Evolutionary conservation across 2,329 filamentous ascomycete species (phyloP), one percentile per base, ranked within the genome.

Genomic region (Cucurbitaria berberidis): DNA sequence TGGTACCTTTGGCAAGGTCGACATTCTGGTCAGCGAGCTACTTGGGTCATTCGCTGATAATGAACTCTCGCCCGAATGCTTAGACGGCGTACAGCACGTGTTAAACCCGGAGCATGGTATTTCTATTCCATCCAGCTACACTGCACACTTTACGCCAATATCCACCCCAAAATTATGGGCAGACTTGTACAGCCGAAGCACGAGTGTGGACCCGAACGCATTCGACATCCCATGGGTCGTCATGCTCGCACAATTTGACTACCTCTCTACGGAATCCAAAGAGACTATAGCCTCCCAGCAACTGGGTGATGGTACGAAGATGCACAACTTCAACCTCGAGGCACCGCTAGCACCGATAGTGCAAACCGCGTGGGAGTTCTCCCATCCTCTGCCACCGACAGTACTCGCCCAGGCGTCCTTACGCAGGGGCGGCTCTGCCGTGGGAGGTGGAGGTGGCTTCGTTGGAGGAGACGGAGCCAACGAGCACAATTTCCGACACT

Each of bases 41-140:
- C 84, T 99, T 0, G 95, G 92, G 32, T 97, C 93, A 1, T 99
- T 98, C 70, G 95, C 88, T 21, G 95, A 99, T 76, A 99, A 99
- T 69, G 95, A 99, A 76, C 85, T 99, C 9, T 96, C 91, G 0
- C 95, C 95, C 0, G 95, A 99, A 77, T 99, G 95, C 68, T 82
- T 99, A 10, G 95, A 99, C 72, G 95, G 95, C 39, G 93, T 98
- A 44, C 93, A 97, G 71, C 89, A 93, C 67, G 89, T 98, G 38
- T 79, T 99, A n/a, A 84, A 87, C 54, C 83, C 89, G 0, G 82
- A 83, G 0, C 85, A 93, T 66, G 96, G 95, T 30, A 93, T 99
- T 64, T 97, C 91, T 1, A 98, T 99, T 59, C 95, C 95, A 1
- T 84, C 87, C 59, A 95, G 90, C 26, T 99, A 99, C 78, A 96